These are phyloP conservation scores for Babesia divergens DNA, from an alignment of 169 alveolate genomes.

Conservation along the genomic window DNA sequence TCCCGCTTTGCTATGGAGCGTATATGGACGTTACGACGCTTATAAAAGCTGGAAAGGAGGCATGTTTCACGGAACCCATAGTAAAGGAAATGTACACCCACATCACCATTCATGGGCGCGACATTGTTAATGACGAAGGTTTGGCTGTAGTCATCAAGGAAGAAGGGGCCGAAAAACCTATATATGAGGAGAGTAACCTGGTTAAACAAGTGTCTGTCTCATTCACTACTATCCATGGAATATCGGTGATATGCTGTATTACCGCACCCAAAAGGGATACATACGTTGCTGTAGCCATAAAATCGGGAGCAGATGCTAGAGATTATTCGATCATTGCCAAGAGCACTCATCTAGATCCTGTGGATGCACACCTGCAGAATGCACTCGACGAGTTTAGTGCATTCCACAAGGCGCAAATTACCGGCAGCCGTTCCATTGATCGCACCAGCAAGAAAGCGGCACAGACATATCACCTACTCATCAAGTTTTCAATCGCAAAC, in stretches of 20 bases:
- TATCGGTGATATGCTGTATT: constrained; percentile 48
- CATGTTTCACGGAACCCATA: constrained; percentile 51
- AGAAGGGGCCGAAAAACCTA: constrained; percentile 48
- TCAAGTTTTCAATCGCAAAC: constrained; percentile 57
- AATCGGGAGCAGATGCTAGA: constrained; percentile 64
- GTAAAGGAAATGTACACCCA: constrained; percentile 66
- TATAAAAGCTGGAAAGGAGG: constrained; percentile 1
- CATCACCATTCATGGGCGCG: constrained; percentile 17
- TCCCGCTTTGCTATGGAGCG: not conserved
- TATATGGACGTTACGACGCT: constrained; percentile 55
- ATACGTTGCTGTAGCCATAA: constrained; percentile 26
- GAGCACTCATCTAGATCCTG: constrained; percentile 60
- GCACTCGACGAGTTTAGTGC: constrained; percentile 62
- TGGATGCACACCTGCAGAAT: constrained; percentile 56
- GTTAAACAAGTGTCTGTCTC: constrained; percentile 37
- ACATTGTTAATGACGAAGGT: constrained; percentile 4
- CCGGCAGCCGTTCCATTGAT: constrained; percentile 56
- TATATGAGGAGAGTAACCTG: constrained; percentile 28
- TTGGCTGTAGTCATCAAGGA: constrained; percentile 36
- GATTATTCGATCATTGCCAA: constrained; percentile 67
- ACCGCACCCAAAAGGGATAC: constrained; percentile 28
- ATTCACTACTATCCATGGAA: constrained; percentile 54
- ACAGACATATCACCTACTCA: constrained; percentile 43
- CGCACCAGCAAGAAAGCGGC: constrained; percentile 59
- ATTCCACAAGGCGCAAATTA: constrained; percentile 67